A percentile compares a stretch with the other conserved stretches of the same genome.
Conservation (phyloP, 2,329 filamentous ascomycete genomes). For the Cordyceps cateniannulata region DNA sequence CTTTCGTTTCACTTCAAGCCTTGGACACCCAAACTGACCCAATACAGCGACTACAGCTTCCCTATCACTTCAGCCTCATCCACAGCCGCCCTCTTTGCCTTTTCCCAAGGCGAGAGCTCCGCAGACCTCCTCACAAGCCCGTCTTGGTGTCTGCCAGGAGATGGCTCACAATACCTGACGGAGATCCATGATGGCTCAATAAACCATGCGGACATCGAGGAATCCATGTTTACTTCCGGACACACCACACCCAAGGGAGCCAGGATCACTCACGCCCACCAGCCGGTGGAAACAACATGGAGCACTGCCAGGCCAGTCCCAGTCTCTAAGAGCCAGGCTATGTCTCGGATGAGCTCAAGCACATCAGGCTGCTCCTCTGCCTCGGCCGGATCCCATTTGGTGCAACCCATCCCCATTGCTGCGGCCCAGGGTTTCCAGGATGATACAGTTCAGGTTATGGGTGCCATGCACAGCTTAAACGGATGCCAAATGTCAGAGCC, state of each 20-base stretch:
- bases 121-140: slow-evolving; percentile 48
- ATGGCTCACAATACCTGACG: slow-evolving; percentile 55
- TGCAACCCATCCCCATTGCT: slow-evolving; percentile 45
- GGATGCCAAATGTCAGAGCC: slow-evolving; percentile 7
- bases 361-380: slow-evolving; percentile 37
- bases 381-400: slow-evolving; percentile 44
- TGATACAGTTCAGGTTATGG: slow-evolving; percentile 28
- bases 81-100: slow-evolving; percentile 48
- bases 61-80: slow-evolving; percentile 45
- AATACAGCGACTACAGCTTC: slow-evolving; percentile 50
- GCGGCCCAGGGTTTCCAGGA: slow-evolving; percentile 39
- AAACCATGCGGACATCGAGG: slow-evolving; percentile 47
- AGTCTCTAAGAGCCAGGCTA: slow-evolving; percentile 29
- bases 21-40: slow-evolving; percentile 52
- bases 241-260: slow-evolving; percentile 47
- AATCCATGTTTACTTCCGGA: slow-evolving; percentile 48
- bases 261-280: slow-evolving; percentile 35
- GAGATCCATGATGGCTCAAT: slow-evolving; percentile 45
- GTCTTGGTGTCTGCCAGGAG: slow-evolving; percentile 50
- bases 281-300: slow-evolving; percentile 45
- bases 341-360: slow-evolving; percentile 33
- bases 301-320: slow-evolving; percentile 30
- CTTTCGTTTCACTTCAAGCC: slow-evolving; percentile 26
- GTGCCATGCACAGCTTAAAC: slow-evolving; percentile 27
- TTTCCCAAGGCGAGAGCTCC: slow-evolving; percentile 54